These are phyloP conservation scores for Phellopilus nigrolimitatus DNA, from an alignment of 1,284 basidiomycete genomes.

Conservation along the genomic window DNA sequence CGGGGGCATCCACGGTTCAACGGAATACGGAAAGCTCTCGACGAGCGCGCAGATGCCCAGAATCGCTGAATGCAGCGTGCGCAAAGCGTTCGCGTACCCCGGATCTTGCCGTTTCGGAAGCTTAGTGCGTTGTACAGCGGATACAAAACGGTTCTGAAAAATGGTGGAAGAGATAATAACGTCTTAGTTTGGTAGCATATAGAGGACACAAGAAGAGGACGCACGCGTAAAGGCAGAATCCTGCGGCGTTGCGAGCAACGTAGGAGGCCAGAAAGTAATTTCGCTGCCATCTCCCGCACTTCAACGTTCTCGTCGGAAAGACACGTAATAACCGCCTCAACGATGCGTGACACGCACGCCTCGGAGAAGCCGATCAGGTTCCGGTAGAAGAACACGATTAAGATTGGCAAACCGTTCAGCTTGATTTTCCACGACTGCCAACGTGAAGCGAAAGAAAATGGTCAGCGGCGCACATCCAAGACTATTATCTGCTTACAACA, in stretches of 20 bases:
- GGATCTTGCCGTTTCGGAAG: constrained; percentile 72
- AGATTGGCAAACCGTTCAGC: constrained; percentile 64
- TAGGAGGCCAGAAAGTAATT: constrained; percentile 85
- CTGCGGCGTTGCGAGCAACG: constrained; percentile 90
- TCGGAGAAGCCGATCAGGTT: constrained; percentile 77
- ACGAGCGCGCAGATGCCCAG: constrained; percentile 85
- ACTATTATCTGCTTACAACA: constrained; percentile 35
- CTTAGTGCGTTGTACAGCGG: constrained; percentile 54
- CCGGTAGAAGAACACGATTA: constrained; percentile 82
- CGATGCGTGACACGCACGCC: constrained; percentile 59
- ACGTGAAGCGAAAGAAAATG: constrained; percentile 8
- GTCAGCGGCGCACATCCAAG: constrained; percentile 13
- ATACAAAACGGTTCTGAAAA: constrained; percentile 79
- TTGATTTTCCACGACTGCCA: constrained; percentile 75
- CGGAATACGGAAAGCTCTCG: constrained; percentile 75
- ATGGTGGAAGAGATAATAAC: neutral
- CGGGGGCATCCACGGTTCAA: constrained; percentile 73
- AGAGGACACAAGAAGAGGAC: constrained; percentile 20
- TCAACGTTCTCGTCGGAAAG: constrained; percentile 89
- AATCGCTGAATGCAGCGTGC: constrained; percentile 83
- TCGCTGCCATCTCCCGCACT: constrained; percentile 91
- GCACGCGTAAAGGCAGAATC: constrained; percentile 81
- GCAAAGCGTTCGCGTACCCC: constrained; percentile 69
- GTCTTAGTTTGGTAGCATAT: constrained; percentile 10
- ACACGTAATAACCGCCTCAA: constrained; percentile 80